A percentile compares a stretch with the other conserved stretches of the same genome.
Evolutionary conservation across 192 early-diverging fungal species (phyloP).

Genomic region (Backusella australiensis): DNA sequence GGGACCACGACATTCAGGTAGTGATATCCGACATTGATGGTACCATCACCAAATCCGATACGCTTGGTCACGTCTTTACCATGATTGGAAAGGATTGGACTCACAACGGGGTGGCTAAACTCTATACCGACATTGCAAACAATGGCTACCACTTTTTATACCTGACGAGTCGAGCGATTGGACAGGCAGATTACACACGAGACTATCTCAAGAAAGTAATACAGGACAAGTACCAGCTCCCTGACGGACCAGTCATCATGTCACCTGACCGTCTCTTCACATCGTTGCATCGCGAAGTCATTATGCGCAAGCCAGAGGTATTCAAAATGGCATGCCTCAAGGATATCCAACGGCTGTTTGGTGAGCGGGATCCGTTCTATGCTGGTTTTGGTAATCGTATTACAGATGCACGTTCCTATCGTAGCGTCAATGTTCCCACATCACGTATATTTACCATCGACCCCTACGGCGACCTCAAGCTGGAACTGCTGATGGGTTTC

Average conservation of each 20-base stretch:
- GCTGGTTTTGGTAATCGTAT: conserved; percentile 97
- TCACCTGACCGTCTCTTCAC: conserved; percentile 92
- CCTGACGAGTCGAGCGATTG: conserved; percentile 93
- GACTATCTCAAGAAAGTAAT: conserved; percentile 89
- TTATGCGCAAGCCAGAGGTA: conserved; percentile 91
- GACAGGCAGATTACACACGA: conserved; percentile 87
- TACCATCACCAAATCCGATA: conserved; percentile 98
- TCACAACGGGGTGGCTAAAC: conserved; percentile 93
- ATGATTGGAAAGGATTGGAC: conserved; percentile 99
- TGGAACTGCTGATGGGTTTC: conserved; percentile 85
- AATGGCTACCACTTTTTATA: conserved; percentile 98
- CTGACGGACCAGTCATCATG: conserved; percentile 95
- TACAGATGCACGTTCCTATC: conserved; percentile 89
- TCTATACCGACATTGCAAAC: conserved; percentile 91
- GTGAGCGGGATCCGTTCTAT: conserved; percentile 82
- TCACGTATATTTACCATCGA: conserved; percentile 98
- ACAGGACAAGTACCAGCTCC: conserved; percentile 85
- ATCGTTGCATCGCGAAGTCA: conserved; percentile 93
- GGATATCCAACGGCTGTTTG: conserved; percentile 89
- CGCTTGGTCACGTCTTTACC: conserved; percentile 93
- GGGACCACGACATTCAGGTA: conserved; percentile 77
- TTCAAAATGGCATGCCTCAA: conserved; percentile 97
- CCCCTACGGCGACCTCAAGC: conserved; percentile 84
- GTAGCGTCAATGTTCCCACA: conserved; percentile 88
- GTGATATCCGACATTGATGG: conserved; percentile 99